Conservation (phyloP, 1,284 basidiomycete genomes). For the Hypsizygus ulmarius region DNA sequence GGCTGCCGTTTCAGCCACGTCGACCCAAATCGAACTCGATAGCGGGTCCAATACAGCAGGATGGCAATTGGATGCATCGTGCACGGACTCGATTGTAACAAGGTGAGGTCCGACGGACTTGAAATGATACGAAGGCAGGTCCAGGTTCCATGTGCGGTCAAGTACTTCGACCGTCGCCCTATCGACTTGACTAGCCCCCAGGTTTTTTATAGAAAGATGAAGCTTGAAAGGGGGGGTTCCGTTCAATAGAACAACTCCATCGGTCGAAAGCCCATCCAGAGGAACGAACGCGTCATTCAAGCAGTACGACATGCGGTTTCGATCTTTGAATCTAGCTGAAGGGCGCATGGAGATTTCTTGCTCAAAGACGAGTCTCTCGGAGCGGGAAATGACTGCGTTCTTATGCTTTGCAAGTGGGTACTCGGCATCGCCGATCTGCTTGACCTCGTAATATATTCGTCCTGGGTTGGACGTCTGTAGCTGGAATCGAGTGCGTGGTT, state of each 20-base stretch:
- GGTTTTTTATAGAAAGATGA: conserved; percentile 72
- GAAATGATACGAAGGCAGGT: conserved; percentile 73
- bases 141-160: conserved; percentile 71
- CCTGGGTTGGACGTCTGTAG: conserved; percentile 79
- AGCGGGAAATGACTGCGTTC: conserved; percentile 57
- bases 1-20: conserved; percentile 92
- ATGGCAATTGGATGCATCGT: conserved; percentile 79
- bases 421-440: conserved; percentile 84
- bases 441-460: conserved; percentile 85
- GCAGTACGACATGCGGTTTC: conserved; percentile 72
- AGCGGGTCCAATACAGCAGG: conserved; percentile 68
- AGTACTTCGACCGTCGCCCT: conserved; percentile 57
- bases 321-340: conserved; percentile 70
- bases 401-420: conserved; percentile 73
- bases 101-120: conserved; percentile 78
- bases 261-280: conserved; percentile 47
- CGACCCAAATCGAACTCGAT: conserved; percentile 68
- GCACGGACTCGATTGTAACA: conserved; percentile 72
- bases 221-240: conserved; percentile 90
- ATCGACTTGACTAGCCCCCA: conserved; percentile 63
- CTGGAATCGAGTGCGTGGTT: conserved; percentile 79
- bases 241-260: conserved; percentile 63
- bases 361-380: conserved; percentile 70
- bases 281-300: conserved; percentile 65
- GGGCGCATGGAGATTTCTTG: conserved; percentile 81